Percentiles rank a stretch among this genome's conserved stretches.
These are phyloP conservation scores for Colletotrichum magnum DNA, from an alignment of 2,329 filamentous ascomycete species.

Conservation along the genomic window DNA sequence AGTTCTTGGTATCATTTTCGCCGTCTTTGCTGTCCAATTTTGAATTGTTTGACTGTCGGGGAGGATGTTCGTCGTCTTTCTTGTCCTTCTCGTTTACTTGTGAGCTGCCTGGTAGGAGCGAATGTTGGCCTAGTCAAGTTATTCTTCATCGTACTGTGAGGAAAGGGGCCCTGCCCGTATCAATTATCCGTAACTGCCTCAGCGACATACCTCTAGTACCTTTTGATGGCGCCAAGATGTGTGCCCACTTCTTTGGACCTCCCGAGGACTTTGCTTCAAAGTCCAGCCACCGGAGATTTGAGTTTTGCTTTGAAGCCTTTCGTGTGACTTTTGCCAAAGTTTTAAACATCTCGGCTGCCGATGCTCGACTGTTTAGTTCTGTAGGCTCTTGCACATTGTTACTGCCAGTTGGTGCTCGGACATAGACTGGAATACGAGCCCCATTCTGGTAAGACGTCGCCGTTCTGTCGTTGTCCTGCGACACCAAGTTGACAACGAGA, in stretches of 20 bases:
- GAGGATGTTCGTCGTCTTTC: too few species aligned
- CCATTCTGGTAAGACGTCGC: not conserved
- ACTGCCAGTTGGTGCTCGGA: not conserved
- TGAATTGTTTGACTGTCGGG: too few species aligned
- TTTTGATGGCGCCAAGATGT: too few species aligned
- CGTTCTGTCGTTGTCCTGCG: not conserved
- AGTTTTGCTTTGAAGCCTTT: not conserved
- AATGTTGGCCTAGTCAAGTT: too few species aligned
- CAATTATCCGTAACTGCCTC: too few species aligned
- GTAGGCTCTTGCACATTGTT: not conserved
- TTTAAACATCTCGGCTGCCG: not conserved
- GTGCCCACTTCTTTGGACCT: not conserved
- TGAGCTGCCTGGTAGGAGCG: too few species aligned
- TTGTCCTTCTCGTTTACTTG: too few species aligned
- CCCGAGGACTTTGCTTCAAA: not conserved
- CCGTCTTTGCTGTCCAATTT: too few species aligned
- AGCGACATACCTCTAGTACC: too few species aligned
- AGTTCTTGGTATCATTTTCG: too few species aligned
- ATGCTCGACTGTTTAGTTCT: not conserved
- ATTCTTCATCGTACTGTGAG: too few species aligned
- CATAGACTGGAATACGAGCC: not conserved
- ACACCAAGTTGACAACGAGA: conserved; percentile 2
- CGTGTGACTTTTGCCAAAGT: rapidly evolving
- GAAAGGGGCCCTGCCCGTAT: too few species aligned
- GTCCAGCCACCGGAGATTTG: not conserved